phyloP scores from a whole-genome alignment of 2,329 filamentous ascomycete species.

The Botryosphaeria dothidea region DNA sequence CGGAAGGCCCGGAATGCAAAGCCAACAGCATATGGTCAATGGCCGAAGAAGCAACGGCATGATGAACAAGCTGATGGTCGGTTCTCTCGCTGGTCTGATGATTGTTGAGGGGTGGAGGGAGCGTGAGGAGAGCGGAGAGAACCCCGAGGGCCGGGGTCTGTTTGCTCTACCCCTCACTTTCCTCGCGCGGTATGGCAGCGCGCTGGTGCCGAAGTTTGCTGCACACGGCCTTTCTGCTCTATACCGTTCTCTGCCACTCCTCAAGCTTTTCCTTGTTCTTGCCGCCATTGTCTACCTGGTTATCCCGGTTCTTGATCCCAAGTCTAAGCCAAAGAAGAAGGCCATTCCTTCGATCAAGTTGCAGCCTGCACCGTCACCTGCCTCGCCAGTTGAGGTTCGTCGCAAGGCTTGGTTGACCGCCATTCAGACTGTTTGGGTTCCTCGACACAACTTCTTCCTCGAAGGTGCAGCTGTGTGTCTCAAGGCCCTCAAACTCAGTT shows the following conservation, averaged over 20 bases:
- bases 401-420: constrained; percentile 91
- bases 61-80: constrained; percentile 82
- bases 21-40: constrained; percentile 36
- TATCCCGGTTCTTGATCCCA: constrained; percentile 58
- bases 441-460: constrained; percentile 80
- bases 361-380: constrained; percentile 65
- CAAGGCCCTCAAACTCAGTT: constrained; percentile 79
- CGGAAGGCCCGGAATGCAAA: constrained; percentile 26
- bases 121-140: constrained; percentile 55
- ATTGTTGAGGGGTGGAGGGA: constrained; percentile 73
- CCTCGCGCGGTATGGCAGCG: constrained; percentile 32
- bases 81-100: constrained; percentile 90
- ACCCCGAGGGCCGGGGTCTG: constrained; percentile 42
- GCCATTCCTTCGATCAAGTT: constrained; percentile 42
- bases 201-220: constrained; percentile 25
- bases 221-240: constrained; percentile 23
- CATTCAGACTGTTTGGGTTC: constrained; percentile 89
- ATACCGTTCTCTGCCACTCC: constrained; percentile 41
- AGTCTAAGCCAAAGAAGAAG: constrained; percentile 56
- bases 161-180: constrained; percentile 44
- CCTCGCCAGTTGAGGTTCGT: constrained; percentile 81
- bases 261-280: constrained; percentile 54
- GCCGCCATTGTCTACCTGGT: constrained; percentile 59
- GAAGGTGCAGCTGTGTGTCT: constrained; percentile 78
- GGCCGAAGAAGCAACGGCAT: constrained; percentile 50